These are phyloP conservation scores for Ophiostoma sp. DNA, from an alignment of 2,329 filamentous ascomycete genomes.

Conservation along the genomic window DNA sequence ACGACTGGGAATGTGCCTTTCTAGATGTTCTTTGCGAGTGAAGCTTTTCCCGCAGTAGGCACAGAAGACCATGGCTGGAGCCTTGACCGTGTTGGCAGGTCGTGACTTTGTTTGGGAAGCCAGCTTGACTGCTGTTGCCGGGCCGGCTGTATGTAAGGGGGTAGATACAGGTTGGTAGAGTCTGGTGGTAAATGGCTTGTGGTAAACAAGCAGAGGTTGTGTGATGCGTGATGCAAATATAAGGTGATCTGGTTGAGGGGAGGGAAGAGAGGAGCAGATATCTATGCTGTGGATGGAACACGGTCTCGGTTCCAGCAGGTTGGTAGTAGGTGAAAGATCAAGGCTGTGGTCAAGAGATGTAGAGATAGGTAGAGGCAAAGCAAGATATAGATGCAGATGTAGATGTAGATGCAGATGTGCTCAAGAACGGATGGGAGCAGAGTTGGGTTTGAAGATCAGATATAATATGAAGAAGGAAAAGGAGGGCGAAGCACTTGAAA, in stretches of 20 bases:
- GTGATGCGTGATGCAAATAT: constrained; percentile 13
- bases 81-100: constrained; percentile 23
- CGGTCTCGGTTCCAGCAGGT: constrained; percentile 10
- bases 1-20: constrained; percentile 51
- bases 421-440: background rate
- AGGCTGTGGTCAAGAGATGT: background rate
- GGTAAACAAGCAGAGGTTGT: background rate
- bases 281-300: constrained; percentile 20
- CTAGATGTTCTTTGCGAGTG: constrained; percentile 53
- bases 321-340: background rate
- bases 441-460: background rate
- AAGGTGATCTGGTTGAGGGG: background rate
- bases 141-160: constrained; percentile 7
- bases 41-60: constrained; percentile 52
- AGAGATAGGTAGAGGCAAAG: background rate
- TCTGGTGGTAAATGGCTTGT: background rate
- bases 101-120: constrained; percentile 20
- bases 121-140: constrained; percentile 17
- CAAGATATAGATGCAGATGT: background rate
- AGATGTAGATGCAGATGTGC: background rate
- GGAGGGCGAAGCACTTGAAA: background rate
- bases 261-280: background rate
- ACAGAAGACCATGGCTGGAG: constrained; percentile 42
- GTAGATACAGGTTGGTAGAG: background rate
- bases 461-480: background rate